Base-by-base conservation (phyloP, 257 asterid genomes). In the Fraxinus excelsior region DNA sequence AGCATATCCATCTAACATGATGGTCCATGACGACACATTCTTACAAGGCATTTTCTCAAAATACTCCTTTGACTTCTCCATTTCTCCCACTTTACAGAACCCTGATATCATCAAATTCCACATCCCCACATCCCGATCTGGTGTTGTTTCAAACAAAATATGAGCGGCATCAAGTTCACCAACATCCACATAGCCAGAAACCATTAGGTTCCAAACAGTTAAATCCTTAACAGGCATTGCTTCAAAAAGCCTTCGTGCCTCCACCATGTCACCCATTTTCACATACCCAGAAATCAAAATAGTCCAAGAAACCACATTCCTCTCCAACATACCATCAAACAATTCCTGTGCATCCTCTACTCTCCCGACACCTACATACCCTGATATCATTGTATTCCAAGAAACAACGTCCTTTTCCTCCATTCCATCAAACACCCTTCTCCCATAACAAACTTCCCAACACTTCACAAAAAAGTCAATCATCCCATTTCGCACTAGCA, bases 11-110 rank as follows among this genome's bases (percentile, higher is more conserved):
- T 56, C 32, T 73, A 73, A 65, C 78, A 77, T 77, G 64, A 74
- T 81, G 70, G 79, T 77, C 84, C 84, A 77, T 16, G 76, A 77
- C n/a, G 29, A 71, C 78, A 58, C 71, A 60, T 81, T 77, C 78
- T 37, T 38, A 34, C 23, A 0, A 25, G 81, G 70, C 53, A 76
- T 74, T 82, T 53, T 70, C 7, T 70, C 72, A 78, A 56, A 56
- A 56, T 29, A 81, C n/a, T 49, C 58, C 67, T 21, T n/a, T 0
- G 79, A 62, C 75, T 16, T 19, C 32, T 78, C 53, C 34, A 71
- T 4, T 56, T 74, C 26, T 14, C 82, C 46, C 21, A 5, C 70
- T 75, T 74, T 77, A 40, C 71, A 70, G 3, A 67, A 67, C 64
- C 78, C 79, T 26, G 67, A 78, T 68, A 74, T 69, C 73, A 73